Base-by-base conservation (phyloP, 352 stramenopile genomes). In the Thalassiosira ordinaria region DNA sequence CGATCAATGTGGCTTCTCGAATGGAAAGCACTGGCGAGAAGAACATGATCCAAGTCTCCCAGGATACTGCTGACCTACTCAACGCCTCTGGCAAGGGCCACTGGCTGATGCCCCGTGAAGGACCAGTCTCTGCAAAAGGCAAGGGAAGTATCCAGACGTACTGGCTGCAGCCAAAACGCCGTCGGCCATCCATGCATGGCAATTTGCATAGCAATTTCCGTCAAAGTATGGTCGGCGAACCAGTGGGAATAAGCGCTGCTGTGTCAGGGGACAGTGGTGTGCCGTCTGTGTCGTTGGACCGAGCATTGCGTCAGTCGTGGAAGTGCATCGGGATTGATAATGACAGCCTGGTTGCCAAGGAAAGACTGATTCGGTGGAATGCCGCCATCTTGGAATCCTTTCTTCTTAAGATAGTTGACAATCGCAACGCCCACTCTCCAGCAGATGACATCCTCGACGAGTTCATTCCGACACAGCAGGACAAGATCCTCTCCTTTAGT, bases 281-380 rank as follows among this genome's bases (percentile, higher is more conserved):
- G 14, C 44, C 52, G n/a, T 29, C 9, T 47, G 27, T 18, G 2
- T 67, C 66, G 14, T 55, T 75, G 14, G 16, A 75, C 41, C 52
- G 37, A 11, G 66, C 53, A 20, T 22, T 75, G 11, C 41, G 37
- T 16, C 55, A 55, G 27, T 64, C 46, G 41, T 75, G 66, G 66
- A 67, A 75, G 44, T 66, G 56, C 26, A 75, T 75, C 9, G 56
- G 56, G 3, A 75, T 75, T n/a, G 66, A 75, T 14, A 66, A 66
- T 27, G 46, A 51, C n/a, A 27, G 33, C 33, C 37, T 61, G 18
- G 53, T 74, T 20, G 66, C 66, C 1, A 75, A 75, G 26, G 63
- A 79, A 11, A 76, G 81, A 16, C 29, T 87, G 13, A 75, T 89
- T 37, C 52, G 82, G 0, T 89, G 83, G 83, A 84, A 86, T 47